Conservation (phyloP, 2,329 filamentous ascomycete genomes). For the Ceratocystis cubensis region DNA sequence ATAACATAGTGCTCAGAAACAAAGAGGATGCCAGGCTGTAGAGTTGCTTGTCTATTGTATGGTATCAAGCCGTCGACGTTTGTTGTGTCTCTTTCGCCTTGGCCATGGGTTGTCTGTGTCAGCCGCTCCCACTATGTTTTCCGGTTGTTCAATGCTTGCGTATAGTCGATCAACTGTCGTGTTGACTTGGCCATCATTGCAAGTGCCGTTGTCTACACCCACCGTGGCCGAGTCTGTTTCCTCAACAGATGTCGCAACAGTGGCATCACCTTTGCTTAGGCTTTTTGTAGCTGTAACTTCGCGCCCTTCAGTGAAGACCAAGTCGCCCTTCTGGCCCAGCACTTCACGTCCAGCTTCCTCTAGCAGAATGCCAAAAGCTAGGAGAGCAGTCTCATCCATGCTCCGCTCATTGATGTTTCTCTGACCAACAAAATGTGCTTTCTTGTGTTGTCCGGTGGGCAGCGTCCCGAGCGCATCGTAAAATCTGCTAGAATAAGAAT, state of each 20-base stretch:
- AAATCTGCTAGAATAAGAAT: constrained; percentile 54
- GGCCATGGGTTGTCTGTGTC: background rate
- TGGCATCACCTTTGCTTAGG: background rate
- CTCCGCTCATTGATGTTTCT: constrained; percentile 41
- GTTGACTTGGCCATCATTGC: background rate
- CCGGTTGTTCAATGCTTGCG: background rate
- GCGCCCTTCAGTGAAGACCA: constrained; percentile 55
- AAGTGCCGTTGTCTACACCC: background rate
- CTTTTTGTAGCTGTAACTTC: constrained; percentile 22
- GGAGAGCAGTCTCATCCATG: constrained; percentile 66
- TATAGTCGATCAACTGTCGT: background rate
- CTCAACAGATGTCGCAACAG: background rate
- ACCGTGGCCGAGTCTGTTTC: background rate
- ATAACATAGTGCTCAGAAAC: too few relatives aligned
- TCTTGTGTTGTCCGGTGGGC: constrained; percentile 19
- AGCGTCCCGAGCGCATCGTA: constrained; percentile 37
- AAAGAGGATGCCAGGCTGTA: background rate
- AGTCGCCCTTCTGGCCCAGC: constrained; percentile 52
- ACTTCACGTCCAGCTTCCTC: constrained; percentile 54
- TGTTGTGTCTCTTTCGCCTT: background rate
- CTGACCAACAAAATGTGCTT: constrained; percentile 21
- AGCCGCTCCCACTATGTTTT: background rate
- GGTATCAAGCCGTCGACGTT: background rate
- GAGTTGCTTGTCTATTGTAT: background rate
- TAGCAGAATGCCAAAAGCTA: constrained; percentile 62